phyloP scores from a whole-genome alignment of 352 stramenopile genomes.

The Blastocystis sp. region DNA sequence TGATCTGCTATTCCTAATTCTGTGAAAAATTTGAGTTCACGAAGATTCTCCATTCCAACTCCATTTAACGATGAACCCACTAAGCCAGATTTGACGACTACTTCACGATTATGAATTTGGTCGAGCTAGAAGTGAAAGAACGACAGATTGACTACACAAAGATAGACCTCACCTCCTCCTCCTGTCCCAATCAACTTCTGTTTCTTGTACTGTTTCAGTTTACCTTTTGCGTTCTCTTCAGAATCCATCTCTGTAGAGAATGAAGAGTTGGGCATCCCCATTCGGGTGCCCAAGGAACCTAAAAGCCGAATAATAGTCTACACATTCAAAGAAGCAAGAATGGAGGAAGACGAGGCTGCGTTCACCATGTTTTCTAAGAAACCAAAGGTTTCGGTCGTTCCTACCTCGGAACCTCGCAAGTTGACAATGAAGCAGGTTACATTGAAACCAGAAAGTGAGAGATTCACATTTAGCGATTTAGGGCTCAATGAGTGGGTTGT shows the following conservation, averaged over 20 bases:
- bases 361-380: slow-evolving; percentile 59
- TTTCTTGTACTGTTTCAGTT: slow-evolving; percentile 45
- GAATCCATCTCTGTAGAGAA: neutral
- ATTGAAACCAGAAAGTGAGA: slow-evolving; percentile 23
- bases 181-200: neutral
- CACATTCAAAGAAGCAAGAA: too few relatives aligned
- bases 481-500: slow-evolving; percentile 78
- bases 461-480: slow-evolving; percentile 73
- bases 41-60: slow-evolving; percentile 51
- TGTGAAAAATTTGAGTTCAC: slow-evolving; percentile 53
- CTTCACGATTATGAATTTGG: slow-evolving; percentile 3
- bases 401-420: neutral
- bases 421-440: neutral
- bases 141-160: neutral
- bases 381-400: neutral
- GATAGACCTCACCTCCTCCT: slow-evolving; percentile 36
- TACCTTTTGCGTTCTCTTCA: neutral
- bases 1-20: slow-evolving; percentile 3
- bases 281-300: too few relatives aligned
- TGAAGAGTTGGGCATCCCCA: too few relatives aligned
- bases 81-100: slow-evolving; percentile 21
- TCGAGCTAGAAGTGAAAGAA: neutral
- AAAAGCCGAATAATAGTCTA: too few relatives aligned
- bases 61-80: neutral
- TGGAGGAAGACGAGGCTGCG: neutral